Percentiles rank a stretch among this genome's conserved stretches.
Conservation (phyloP, 106 monocot genomes). For the Dioscorea dumetorum region DNA sequence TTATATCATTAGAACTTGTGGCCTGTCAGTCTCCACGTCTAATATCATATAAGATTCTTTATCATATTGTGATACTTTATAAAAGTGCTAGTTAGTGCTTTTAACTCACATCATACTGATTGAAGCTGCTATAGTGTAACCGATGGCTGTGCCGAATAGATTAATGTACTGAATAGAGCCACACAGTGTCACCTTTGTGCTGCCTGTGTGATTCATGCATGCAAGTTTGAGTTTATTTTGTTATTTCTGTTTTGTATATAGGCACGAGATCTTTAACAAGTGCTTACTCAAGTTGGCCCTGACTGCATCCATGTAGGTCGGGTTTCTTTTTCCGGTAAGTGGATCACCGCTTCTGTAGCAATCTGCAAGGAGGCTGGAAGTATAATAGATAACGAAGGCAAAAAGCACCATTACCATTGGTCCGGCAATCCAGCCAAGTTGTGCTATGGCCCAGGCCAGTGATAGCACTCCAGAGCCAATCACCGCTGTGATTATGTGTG, state of each 20-base stretch:
- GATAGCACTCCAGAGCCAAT: conserved; percentile 53
- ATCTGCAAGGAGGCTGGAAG: conserved; percentile 38
- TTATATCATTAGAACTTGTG: too few relatives aligned
- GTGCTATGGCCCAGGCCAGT: conserved; percentile 50
- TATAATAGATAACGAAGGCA: conserved; percentile 43
- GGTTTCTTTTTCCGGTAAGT: conserved; percentile 34
- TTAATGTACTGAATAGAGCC: conserved; percentile 57
- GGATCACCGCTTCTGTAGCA: conserved; percentile 43
- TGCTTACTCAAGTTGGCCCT: conserved; percentile 30
- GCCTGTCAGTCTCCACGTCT: too few relatives aligned
- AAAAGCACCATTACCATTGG: conserved; percentile 47
- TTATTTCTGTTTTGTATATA: too few relatives aligned
- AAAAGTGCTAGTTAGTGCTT: not conserved
- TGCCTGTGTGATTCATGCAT: conserved; percentile 19
- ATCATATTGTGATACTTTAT: not conserved
- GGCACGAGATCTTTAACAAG: not conserved
- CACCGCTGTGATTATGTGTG: conserved; percentile 53
- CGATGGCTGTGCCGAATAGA: conserved; percentile 48
- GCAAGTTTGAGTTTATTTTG: too few relatives aligned
- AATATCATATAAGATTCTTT: too few relatives aligned
- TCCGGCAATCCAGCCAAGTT: conserved; percentile 50
- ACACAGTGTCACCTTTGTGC: conserved; percentile 45
- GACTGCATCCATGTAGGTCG: conserved; percentile 54
- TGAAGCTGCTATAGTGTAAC: conserved; percentile 67
- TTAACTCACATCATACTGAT: conserved; percentile 62